Conservation (phyloP, 2,329 filamentous ascomycete genomes). For the Scedosporium minutisporum region DNA sequence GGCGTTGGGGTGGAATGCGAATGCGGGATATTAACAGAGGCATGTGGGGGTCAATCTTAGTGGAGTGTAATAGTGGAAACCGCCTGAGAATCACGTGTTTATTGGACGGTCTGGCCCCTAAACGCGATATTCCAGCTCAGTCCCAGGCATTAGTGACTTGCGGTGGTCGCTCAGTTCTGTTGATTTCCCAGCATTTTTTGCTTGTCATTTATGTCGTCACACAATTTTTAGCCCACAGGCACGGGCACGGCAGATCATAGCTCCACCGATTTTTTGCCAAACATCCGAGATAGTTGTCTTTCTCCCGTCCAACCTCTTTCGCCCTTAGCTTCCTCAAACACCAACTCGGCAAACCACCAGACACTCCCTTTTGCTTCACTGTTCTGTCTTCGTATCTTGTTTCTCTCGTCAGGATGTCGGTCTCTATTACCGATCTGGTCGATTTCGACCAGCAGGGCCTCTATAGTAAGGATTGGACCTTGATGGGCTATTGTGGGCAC, state of each 20-base stretch:
- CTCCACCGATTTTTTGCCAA: not conserved
- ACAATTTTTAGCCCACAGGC: not conserved
- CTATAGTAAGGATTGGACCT: constrained; percentile 40
- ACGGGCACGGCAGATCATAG: not conserved
- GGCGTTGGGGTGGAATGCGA: too few relatives aligned
- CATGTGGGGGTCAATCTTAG: too few relatives aligned
- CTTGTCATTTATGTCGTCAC: not conserved
- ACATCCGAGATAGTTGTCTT: not conserved
- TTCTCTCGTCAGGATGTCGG: constrained; percentile 25
- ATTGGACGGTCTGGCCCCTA: too few relatives aligned
- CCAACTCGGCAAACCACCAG: too few relatives aligned
- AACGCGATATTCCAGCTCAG: not conserved
- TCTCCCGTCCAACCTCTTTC: too few relatives aligned
- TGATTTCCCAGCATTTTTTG: not conserved
- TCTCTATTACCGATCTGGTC: constrained; percentile 35
- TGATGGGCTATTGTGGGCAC: constrained; percentile 5
- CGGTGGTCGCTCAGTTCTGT: not conserved
- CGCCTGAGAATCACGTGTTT: too few relatives aligned
- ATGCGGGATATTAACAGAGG: too few relatives aligned
- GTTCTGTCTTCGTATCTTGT: not conserved
- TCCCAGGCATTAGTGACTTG: not conserved
- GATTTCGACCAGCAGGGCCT: constrained; percentile 60
- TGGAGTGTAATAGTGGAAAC: too few relatives aligned
- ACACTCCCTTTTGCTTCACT: too few relatives aligned
- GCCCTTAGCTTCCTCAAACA: too few relatives aligned